A percentile compares a stretch with the other conserved stretches of the same genome.
Conservation (phyloP, 768 basidiomycete species). For the Russula lepida region DNA sequence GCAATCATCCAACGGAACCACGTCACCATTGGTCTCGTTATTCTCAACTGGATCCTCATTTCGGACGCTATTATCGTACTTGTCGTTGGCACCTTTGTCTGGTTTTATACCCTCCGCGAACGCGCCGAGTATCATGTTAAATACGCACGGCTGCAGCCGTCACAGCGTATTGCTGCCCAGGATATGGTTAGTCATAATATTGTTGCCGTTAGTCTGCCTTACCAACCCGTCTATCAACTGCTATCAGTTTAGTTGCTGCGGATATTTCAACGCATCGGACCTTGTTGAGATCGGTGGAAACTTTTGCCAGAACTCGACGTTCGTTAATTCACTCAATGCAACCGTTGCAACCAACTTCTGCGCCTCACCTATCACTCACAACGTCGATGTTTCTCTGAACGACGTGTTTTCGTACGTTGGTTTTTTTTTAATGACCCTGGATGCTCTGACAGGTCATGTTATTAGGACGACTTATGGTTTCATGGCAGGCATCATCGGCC, state of each 20-base stretch:
- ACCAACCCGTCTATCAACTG: background rate
- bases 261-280: slow-evolving; percentile 57
- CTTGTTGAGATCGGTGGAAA: slow-evolving; percentile 48
- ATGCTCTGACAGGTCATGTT: background rate
- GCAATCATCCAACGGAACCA: slow-evolving; percentile 66
- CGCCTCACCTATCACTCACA: slow-evolving; percentile 56
- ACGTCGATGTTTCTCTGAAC: slow-evolving; percentile 68
- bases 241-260: slow-evolving; percentile 70
- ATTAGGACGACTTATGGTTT: slow-evolving; percentile 61
- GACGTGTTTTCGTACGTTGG: slow-evolving; percentile 74
- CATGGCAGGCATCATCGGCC: slow-evolving; percentile 66
- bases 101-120: slow-evolving; percentile 75
- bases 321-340: slow-evolving; percentile 24
- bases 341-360: slow-evolving; percentile 50
- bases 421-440: background rate
- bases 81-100: slow-evolving; percentile 62
- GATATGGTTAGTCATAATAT: slow-evolving; percentile 43
- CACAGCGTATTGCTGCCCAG: slow-evolving; percentile 53
- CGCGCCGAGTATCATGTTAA: slow-evolving; percentile 54
- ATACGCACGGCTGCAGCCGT: slow-evolving; percentile 42
- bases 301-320: slow-evolving; percentile 43
- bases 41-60: slow-evolving; percentile 71
- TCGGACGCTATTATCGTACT: slow-evolving; percentile 52
- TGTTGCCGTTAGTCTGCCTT: slow-evolving; percentile 17
- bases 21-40: slow-evolving; percentile 57